Conservation (phyloP, 2,329 filamentous ascomycete genomes). For the Pseudocercospora cruenta region DNA sequence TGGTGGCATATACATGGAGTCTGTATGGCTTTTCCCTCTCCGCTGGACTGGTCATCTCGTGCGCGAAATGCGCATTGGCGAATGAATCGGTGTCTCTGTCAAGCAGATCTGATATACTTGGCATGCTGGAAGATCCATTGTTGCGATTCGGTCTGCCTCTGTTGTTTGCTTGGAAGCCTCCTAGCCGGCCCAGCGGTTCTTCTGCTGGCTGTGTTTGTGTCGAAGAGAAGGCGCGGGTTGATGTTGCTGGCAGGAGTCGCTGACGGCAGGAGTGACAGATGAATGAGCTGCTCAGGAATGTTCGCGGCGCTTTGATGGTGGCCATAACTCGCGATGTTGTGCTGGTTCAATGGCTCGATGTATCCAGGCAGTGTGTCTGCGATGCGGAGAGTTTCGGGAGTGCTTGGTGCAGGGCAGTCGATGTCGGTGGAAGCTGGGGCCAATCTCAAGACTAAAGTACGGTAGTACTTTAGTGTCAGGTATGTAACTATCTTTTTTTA, state of each 20-base stretch:
- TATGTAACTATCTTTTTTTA: too few species aligned
- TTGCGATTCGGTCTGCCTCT: neutral
- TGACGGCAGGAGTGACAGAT: slow-evolving; percentile 45
- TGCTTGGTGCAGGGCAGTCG: neutral
- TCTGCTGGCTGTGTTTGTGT: slow-evolving; percentile 23
- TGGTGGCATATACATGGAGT: slow-evolving; percentile 82
- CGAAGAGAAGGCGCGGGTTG: slow-evolving; percentile 42
- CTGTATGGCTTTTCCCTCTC: slow-evolving; percentile 64
- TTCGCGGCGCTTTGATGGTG: slow-evolving; percentile 25
- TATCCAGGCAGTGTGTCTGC: neutral
- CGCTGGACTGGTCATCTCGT: slow-evolving; percentile 25
- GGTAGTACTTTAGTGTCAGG: too few species aligned
- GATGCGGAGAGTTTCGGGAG: slow-evolving; percentile 3
- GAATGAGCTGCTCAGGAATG: slow-evolving; percentile 35
- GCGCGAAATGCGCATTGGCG: slow-evolving; percentile 13
- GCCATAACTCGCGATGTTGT: slow-evolving; percentile 26
- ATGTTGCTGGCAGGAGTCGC: slow-evolving; percentile 27
- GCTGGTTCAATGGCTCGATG: neutral
- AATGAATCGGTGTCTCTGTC: slow-evolving; percentile 14
- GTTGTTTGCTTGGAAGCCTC: neutral
- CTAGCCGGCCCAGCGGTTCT: neutral
- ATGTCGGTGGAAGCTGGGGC: neutral
- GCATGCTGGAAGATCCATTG: neutral
- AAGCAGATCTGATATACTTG: slow-evolving; percentile 9
- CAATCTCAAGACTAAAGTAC: neutral